phyloP scores from a whole-genome alignment of 2,329 filamentous ascomycete genomes.

The Scolecobasidium constrictum region DNA sequence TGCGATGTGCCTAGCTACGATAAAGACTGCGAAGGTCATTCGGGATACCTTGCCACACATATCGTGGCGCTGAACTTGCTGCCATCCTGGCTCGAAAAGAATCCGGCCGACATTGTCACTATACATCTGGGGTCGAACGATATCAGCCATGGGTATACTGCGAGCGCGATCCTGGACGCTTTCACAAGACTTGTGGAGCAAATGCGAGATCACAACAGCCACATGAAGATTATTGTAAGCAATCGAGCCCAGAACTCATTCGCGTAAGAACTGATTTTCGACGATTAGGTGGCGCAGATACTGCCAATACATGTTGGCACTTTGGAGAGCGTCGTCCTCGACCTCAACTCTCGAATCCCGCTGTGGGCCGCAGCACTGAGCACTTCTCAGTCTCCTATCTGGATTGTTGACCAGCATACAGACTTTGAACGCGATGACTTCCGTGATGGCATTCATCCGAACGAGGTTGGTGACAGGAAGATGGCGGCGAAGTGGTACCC shows the following conservation, averaged over 20 bases:
- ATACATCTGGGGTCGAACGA: conserved; percentile 38
- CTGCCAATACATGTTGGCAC: conserved; percentile 28
- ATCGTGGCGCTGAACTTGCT: conserved; percentile 29
- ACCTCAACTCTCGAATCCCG: conserved; percentile 19
- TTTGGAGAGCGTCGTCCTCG: conserved; percentile 11
- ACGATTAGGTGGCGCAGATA: conserved; percentile 11
- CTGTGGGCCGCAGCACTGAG: conserved; percentile 19
- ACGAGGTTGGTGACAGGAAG: conserved; percentile 1
- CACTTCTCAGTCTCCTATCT: conserved; percentile 19
- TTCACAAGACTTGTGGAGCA: neutral
- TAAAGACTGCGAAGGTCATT: conserved; percentile 34
- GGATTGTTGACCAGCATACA: conserved; percentile 25
- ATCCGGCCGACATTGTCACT: conserved; percentile 32
- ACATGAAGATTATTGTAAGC: neutral
- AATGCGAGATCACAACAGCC: neutral
- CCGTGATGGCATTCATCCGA: conserved; percentile 22
- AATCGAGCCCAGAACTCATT: too few species aligned
- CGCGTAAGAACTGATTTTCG: too few species aligned
- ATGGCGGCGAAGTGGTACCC: conserved; percentile 1
- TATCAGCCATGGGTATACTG: conserved; percentile 24
- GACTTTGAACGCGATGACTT: conserved; percentile 22
- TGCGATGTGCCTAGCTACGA: conserved; percentile 28
- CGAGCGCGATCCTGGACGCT: conserved; percentile 22
- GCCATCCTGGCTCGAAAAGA: conserved; percentile 25
- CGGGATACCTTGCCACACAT: conserved; percentile 28